Percentiles rank a stretch among this genome's conserved stretches.
phyloP scores from a whole-genome alignment of 1,284 basidiomycete species.

The Flammula alnicola region DNA sequence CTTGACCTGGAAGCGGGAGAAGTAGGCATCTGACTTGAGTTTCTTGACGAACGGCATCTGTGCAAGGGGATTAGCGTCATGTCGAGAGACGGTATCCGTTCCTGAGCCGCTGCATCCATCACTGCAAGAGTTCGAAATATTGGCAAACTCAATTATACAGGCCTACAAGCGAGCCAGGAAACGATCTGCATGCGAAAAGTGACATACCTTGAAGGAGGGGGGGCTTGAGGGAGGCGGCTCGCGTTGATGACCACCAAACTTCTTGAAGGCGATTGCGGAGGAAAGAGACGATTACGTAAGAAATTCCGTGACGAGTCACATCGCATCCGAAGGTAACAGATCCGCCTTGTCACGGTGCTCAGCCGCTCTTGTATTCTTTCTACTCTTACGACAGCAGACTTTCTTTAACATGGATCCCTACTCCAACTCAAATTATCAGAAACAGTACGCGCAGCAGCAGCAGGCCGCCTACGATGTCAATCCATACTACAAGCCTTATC shows the following conservation, averaged over 20 bases:
- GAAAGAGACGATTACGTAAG: slow-evolving; percentile 22
- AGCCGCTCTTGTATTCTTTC: not conserved
- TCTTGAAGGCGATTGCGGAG: slow-evolving; percentile 12
- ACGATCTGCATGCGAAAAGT: slow-evolving; percentile 8
- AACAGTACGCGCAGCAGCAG: slow-evolving; percentile 45
- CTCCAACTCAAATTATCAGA: slow-evolving; percentile 53
- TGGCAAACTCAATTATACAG: slow-evolving; percentile 1
- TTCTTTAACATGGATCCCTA: slow-evolving; percentile 47
- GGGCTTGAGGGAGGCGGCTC: slow-evolving; percentile 40
- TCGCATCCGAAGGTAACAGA: too few species aligned
- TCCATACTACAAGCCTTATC: slow-evolving; percentile 79
- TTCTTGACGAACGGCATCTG: slow-evolving; percentile 92
- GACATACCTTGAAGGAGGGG: slow-evolving; percentile 61
- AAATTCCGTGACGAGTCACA: slow-evolving; percentile 11
- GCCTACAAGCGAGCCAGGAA: not conserved
- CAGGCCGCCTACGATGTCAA: slow-evolving; percentile 63
- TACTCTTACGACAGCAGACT: not conserved
- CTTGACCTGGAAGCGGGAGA: slow-evolving; percentile 97
- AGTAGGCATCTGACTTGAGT: slow-evolving; percentile 91
- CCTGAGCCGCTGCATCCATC: slow-evolving; percentile 35
- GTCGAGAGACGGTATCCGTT: slow-evolving; percentile 39
- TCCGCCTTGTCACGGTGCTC: not conserved
- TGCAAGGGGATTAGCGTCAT: slow-evolving; percentile 21
- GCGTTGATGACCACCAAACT: slow-evolving; percentile 35
- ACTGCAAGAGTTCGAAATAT: slow-evolving; percentile 8